phyloP scores from a whole-genome alignment of 371 early-diverging fungal genomes.

The Gilbertella persicaria region DNA sequence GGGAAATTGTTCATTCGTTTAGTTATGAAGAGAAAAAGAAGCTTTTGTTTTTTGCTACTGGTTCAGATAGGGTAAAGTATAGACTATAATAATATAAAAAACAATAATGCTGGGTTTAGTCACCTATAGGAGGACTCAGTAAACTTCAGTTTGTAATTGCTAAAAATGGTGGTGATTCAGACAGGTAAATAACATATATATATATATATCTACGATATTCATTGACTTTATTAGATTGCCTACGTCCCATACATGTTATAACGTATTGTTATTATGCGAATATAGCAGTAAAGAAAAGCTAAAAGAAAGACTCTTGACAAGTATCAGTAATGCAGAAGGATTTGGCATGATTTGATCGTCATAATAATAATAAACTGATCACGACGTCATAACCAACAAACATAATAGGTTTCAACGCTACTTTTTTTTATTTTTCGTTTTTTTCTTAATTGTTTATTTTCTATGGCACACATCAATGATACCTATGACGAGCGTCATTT shows the following conservation, averaged over 20 bases:
- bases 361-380: too few relatives aligned
- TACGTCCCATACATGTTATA: conserved; percentile 90
- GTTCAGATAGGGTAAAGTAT: conserved; percentile 82
- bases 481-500: conserved; percentile 9
- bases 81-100: too few relatives aligned
- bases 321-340: conserved; percentile 86
- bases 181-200: conserved; percentile 30
- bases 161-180: conserved; percentile 96
- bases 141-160: conserved; percentile 94
- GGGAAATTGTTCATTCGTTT: conserved; percentile 91
- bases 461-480: too few relatives aligned
- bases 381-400: not conserved
- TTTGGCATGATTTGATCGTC: conserved; percentile 71
- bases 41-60: conserved; percentile 96
- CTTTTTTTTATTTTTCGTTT: not conserved
- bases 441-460: not conserved
- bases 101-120: conserved; percentile 36
- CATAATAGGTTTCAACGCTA: not conserved
- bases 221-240: conserved; percentile 43
- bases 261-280: conserved; percentile 90
- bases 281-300: conserved; percentile 81
- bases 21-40: conserved; percentile 84
- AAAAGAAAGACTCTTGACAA: conserved; percentile 72
- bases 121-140: conserved; percentile 92
- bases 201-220: not conserved